phyloP scores from a whole-genome alignment of 495 filamentous ascomycete species.

The Talaromyces borbonicus region DNA sequence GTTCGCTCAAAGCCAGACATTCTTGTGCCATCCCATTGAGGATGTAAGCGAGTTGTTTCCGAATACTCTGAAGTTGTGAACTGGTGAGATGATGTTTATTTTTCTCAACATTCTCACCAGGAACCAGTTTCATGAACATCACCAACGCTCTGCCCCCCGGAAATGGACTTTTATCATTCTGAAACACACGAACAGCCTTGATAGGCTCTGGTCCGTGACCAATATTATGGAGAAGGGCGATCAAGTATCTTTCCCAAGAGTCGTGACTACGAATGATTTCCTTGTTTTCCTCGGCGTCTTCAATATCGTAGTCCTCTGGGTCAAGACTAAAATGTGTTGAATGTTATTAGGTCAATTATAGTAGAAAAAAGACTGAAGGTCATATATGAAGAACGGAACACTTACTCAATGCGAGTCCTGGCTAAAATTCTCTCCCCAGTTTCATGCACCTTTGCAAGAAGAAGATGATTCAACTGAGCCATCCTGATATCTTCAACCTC shows the following conservation, averaged over 20 bases:
- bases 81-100: background rate
- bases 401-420: background rate
- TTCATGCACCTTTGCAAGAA: background rate
- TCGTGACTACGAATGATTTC: background rate
- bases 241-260: background rate
- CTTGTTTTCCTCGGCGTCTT: background rate
- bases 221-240: background rate
- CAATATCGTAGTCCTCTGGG: background rate
- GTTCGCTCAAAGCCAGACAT: background rate
- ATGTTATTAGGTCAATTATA: too few relatives aligned
- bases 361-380: too few relatives aligned
- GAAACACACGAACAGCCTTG: background rate
- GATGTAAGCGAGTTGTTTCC: background rate
- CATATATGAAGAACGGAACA: too few relatives aligned
- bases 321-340: too few relatives aligned
- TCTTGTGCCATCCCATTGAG: background rate
- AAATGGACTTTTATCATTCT: background rate
- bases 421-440: background rate
- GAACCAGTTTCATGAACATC: background rate
- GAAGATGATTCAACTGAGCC: background rate
- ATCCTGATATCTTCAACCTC: background rate
- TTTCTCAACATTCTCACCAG: background rate
- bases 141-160: background rate
- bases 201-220: background rate
- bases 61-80: background rate